Evolutionary conservation across 306 rosid species (phyloP).

Genomic region (Prunus mume): DNA sequence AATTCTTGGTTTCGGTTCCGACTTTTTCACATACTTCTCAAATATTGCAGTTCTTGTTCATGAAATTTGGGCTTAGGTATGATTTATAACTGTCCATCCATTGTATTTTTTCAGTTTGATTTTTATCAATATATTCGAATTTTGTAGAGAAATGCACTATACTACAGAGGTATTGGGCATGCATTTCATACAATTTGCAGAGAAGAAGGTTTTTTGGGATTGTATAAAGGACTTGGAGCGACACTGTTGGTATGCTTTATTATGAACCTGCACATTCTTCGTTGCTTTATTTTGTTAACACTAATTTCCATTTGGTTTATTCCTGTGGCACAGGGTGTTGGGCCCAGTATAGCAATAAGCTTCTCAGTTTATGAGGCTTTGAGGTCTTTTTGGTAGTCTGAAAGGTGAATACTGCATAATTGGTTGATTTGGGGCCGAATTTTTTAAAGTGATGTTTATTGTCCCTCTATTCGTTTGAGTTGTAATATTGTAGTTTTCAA

Average conservation of each 20-base stretch:
- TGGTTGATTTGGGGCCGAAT: slow-evolving; percentile 18
- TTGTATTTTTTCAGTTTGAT: slow-evolving; percentile 23
- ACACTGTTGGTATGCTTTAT: slow-evolving; percentile 66
- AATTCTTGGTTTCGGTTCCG: no score
- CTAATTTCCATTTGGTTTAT: slow-evolving; percentile 1
- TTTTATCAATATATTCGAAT: slow-evolving; percentile 21
- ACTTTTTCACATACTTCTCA: slow-evolving; percentile 8
- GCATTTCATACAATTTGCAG: slow-evolving; percentile 69
- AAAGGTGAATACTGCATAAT: slow-evolving; percentile 43
- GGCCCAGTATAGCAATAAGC: slow-evolving; percentile 83
- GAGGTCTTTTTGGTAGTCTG: slow-evolving; percentile 63
- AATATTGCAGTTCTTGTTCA: not conserved
- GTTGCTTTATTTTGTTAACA: not conserved
- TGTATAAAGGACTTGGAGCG: slow-evolving; percentile 90
- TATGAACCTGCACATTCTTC: not conserved
- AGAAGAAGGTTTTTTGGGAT: slow-evolving; percentile 76
- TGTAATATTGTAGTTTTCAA: slow-evolving; percentile 9
- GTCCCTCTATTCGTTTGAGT: slow-evolving; percentile 1
- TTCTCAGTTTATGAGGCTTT: slow-evolving; percentile 74
- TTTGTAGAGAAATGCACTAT: slow-evolving; percentile 56
- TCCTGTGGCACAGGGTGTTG: slow-evolving; percentile 67
- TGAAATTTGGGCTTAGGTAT: not conserved
- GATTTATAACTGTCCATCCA: not conserved
- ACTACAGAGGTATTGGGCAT: slow-evolving; percentile 75
- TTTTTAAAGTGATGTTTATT: not conserved